These are phyloP conservation scores for Rheum nobile DNA, from an alignment of 148 eudicot species.

Conservation along the genomic window DNA sequence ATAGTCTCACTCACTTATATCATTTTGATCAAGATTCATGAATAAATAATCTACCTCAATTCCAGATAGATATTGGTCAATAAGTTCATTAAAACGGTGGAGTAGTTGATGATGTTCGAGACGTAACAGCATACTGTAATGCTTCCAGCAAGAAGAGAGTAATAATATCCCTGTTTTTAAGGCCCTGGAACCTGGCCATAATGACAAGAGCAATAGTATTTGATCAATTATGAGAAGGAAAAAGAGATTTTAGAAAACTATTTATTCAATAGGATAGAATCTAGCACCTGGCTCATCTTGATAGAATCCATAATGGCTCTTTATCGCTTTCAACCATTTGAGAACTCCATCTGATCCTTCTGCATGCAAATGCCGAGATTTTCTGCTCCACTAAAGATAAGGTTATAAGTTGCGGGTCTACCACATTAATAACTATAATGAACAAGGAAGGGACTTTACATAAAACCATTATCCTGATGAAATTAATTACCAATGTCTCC, in stretches of 20 bases:
- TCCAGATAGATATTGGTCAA: conserved; percentile 68
- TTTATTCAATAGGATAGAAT: background rate
- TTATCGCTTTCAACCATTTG: conserved; percentile 51
- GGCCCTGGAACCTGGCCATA: conserved; percentile 30
- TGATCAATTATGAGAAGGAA: background rate
- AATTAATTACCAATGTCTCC: background rate
- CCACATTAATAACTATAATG: background rate
- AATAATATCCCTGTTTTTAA: conserved; percentile 42
- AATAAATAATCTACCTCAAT: conserved; percentile 35
- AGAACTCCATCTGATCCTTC: conserved; percentile 51
- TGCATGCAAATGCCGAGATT: conserved; percentile 58
- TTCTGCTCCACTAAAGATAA: conserved; percentile 61
- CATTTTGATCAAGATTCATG: background rate
- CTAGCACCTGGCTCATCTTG: conserved; percentile 43
- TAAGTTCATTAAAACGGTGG: conserved; percentile 29
- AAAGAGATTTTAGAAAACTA: background rate
- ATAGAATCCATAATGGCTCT: conserved; percentile 17
- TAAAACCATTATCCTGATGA: background rate
- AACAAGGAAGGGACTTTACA: background rate
- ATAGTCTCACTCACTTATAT: background rate
- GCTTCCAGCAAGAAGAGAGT: conserved; percentile 83
- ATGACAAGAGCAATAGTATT: background rate
- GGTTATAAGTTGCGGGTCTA: background rate
- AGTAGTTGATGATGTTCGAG: conserved; percentile 38
- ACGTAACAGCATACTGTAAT: conserved; percentile 52